Evolutionary conservation across 768 basidiomycete species (phyloP).

Genomic region (Suillus hirtellus): DNA sequence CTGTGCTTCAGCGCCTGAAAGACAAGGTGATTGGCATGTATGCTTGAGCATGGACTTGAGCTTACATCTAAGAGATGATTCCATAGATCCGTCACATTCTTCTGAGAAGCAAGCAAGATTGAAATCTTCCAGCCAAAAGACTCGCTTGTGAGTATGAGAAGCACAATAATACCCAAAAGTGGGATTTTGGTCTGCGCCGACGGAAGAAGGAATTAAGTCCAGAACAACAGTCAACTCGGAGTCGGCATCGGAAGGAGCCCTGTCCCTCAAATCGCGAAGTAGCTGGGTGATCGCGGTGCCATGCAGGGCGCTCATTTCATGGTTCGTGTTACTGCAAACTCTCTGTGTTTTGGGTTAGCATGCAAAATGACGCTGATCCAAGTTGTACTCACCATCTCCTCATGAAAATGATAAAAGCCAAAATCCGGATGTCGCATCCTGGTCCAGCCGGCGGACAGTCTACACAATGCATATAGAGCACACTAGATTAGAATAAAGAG

Average conservation of each 20-base stretch:
- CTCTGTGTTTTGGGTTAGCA: constrained; percentile 9
- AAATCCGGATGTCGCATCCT: constrained; percentile 32
- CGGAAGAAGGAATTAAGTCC: constrained; percentile 8
- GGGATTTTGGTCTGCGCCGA: neutral
- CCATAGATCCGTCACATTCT: constrained; percentile 15
- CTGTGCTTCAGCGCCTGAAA: constrained; percentile 29
- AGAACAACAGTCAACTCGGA: constrained; percentile 21
- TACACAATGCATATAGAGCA: neutral
- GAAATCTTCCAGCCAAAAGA: constrained; percentile 32
- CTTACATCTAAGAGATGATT: constrained; percentile 27
- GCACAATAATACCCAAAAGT: constrained; percentile 25
- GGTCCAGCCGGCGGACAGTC: constrained; percentile 26
- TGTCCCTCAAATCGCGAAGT: neutral
- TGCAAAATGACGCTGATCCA: constrained; percentile 15
- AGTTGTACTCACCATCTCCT: constrained; percentile 32
- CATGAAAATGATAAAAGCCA: constrained; percentile 33
- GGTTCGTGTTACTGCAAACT: constrained; percentile 10
- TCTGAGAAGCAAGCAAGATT: constrained; percentile 24
- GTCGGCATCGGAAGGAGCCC: constrained; percentile 12
- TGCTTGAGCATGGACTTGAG: neutral
- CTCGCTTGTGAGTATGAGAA: constrained; percentile 27
- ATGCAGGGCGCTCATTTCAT: neutral
- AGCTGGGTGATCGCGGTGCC: neutral
- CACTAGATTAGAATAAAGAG: neutral
- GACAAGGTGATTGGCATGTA: constrained; percentile 7